These are phyloP conservation scores for Gymnopus androsaceus DNA, from an alignment of 1,284 basidiomycete species.

Conservation along the genomic window DNA sequence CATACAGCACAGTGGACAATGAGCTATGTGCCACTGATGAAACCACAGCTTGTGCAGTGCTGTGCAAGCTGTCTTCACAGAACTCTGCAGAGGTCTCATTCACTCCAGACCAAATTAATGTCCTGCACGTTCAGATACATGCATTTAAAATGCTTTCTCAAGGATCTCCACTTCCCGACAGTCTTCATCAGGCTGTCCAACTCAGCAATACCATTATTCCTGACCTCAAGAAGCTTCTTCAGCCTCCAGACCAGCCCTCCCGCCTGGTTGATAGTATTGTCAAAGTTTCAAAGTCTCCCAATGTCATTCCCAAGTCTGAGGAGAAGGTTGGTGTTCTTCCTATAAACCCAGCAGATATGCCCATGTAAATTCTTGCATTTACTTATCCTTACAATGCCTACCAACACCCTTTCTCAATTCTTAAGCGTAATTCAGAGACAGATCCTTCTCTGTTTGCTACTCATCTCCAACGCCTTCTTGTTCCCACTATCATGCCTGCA, in stretches of 20 bases:
- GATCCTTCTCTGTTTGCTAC: constrained; percentile 65
- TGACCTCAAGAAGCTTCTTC: constrained; percentile 66
- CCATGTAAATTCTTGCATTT: constrained; percentile 78
- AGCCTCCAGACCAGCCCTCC: constrained; percentile 58
- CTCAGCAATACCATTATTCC: constrained; percentile 58
- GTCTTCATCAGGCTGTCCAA: constrained; percentile 78
- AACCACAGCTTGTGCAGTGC: too few relatives aligned
- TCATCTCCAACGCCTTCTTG: constrained; percentile 77
- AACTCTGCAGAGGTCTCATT: constrained; percentile 72
- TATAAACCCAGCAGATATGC: constrained; percentile 52
- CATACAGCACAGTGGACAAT: too few relatives aligned
- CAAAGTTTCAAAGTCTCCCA: constrained; percentile 69
- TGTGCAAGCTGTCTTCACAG: constrained; percentile 38
- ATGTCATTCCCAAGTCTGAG: constrained; percentile 48
- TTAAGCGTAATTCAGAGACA: constrained; percentile 62
- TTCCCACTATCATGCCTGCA: constrained; percentile 89
- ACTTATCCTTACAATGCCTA: constrained; percentile 98
- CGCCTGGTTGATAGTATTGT: constrained; percentile 78
- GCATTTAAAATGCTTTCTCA: constrained; percentile 86
- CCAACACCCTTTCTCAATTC: constrained; percentile 79
- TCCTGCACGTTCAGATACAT: constrained; percentile 86
- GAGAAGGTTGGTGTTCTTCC: constrained; percentile 35
- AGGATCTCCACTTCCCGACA: constrained; percentile 79
- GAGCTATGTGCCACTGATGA: too few relatives aligned
- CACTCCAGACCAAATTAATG: constrained; percentile 80